Evolutionary conservation across 2,329 filamentous ascomycete species (phyloP), one percentile per base, ranked within the genome.

Genomic region (Verticillium albo-atrum): DNA sequence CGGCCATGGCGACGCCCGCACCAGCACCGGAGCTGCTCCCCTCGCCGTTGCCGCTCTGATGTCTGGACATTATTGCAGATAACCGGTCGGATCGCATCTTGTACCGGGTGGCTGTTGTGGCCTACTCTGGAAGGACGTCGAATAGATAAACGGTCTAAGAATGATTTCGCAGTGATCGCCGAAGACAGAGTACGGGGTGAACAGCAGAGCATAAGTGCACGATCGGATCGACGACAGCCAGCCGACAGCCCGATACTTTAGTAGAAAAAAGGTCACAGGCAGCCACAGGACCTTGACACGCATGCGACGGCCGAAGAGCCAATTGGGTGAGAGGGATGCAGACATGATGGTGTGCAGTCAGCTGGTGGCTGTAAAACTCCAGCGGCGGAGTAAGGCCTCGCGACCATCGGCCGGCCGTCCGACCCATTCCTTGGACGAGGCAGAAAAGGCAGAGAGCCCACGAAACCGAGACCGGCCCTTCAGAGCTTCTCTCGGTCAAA

Each of bases 151-250:
- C 23, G 6, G 12, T 20, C 7, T 6, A 23, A 23, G 7, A 7
- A 20, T 20, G 9, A n/a, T 23, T 7, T 23, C 20, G 23, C 14
- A 9, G 20, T 23, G 42, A 23, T 50, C n/a, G 42, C 10, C 17
- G 20, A 23, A 12, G 20, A 50, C 17, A 15, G 17, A n/a, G 6
- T 15, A 20, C 9, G n/a, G 20, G 7, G 14, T 14, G 42, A 23
- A 12, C 42, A n/a, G 42, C 42, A 23, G 7, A 50, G 25, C 20
- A 23, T 9, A 23, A 10, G 20, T 10, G 17, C 37, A 32, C 20
- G 54, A 57, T 51, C 28, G n/a, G 17, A 47, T 32, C 6, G 73
- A 74, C 2, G 77, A n/a, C 50, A 28, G 9, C 6, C 6, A 25
- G 42, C 42, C n/a, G n/a, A 20, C 20, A 25, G 20, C 23, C n/a